phyloP scores from a whole-genome alignment of 2,329 filamentous ascomycete genomes.

The Tolypocladium ophioglossoides region DNA sequence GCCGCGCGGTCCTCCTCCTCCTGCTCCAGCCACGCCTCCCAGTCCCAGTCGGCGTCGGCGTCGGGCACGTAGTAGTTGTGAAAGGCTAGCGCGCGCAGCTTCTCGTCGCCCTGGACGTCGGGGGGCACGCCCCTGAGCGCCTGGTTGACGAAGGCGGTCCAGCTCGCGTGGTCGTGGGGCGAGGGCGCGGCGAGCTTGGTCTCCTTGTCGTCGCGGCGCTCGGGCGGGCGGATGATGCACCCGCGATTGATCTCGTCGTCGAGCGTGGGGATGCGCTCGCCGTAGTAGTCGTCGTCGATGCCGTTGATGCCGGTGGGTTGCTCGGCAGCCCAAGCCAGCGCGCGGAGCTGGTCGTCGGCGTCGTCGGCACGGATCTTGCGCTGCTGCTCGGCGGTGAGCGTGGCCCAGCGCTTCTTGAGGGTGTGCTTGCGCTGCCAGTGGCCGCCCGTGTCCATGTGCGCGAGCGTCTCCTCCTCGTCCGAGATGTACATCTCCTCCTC shows the following conservation, averaged over 20 bases:
- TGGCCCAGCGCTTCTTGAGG: constrained; percentile 31
- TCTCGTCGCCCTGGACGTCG: constrained; percentile 13
- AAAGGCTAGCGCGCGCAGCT: constrained; percentile 12
- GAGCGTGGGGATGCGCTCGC: constrained; percentile 8
- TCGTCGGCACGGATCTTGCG: constrained; percentile 25
- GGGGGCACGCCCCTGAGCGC: constrained; percentile 12
- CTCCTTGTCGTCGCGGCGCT: constrained; percentile 1
- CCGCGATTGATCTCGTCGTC: constrained; percentile 24
- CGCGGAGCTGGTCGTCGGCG: constrained; percentile 22
- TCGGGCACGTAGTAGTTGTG: constrained; percentile 8
- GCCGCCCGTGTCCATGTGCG: constrained; percentile 18
- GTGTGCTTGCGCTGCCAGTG: constrained; percentile 35
- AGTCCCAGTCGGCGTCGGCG: constrained; percentile 9
- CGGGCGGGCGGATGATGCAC: constrained; percentile 14
- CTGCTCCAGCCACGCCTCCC: constrained; percentile 11
- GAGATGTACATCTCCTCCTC: constrained; percentile 41
- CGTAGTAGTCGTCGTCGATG: not conserved
- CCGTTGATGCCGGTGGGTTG: constrained; percentile 8
- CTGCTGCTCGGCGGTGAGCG: constrained; percentile 25
- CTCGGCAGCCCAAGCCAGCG: constrained; percentile 20
- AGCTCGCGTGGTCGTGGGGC: constrained; percentile 10
- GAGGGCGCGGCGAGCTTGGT: constrained; percentile 6
- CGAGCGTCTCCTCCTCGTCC: constrained; percentile 29
- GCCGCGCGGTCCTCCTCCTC: constrained; percentile 2
- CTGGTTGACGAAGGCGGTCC: constrained; percentile 16